A percentile compares a stretch with the other conserved stretches of the same genome.
phyloP scores from a whole-genome alignment of 2,329 filamentous ascomycete species.

The Pseudogymnoascus sp. region DNA sequence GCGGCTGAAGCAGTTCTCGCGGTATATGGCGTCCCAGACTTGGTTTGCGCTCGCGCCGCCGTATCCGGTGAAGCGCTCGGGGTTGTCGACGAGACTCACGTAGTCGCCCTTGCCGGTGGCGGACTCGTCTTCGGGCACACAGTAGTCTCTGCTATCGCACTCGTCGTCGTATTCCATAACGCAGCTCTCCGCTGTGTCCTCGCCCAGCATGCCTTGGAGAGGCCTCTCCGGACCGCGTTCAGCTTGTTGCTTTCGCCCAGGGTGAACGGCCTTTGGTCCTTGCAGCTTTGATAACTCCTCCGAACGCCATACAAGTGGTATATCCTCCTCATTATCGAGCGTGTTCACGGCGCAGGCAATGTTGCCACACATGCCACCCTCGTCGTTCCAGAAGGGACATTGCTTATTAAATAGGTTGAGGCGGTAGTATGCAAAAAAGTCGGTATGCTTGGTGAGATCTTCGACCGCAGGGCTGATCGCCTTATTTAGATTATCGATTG shows the following conservation, averaged over 20 bases:
- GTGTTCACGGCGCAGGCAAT: slow-evolving; percentile 94
- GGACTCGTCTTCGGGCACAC: slow-evolving; percentile 89
- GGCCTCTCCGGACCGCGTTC: slow-evolving; percentile 62
- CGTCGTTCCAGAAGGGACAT: slow-evolving; percentile 94
- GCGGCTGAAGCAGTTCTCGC: slow-evolving; percentile 88
- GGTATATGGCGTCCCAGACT: slow-evolving; percentile 94
- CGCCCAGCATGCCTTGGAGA: slow-evolving; percentile 73
- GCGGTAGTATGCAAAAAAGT: slow-evolving; percentile 97
- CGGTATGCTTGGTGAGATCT: slow-evolving; percentile 75
- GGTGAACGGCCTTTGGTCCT: slow-evolving; percentile 84
- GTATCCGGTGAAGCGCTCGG: slow-evolving; percentile 93
- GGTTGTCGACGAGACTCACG: slow-evolving; percentile 86
- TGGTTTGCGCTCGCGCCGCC: slow-evolving; percentile 74
- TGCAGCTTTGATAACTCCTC: slow-evolving; percentile 87
- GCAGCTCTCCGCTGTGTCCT: slow-evolving; percentile 86
- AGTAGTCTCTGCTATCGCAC: slow-evolving; percentile 94
- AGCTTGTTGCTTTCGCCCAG: slow-evolving; percentile 62
- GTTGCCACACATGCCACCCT: slow-evolving; percentile 91
- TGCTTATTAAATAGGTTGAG: slow-evolving; percentile 89
- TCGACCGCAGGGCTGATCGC: slow-evolving; percentile 68
- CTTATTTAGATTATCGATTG: slow-evolving; percentile 75
- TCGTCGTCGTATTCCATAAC: slow-evolving; percentile 97
- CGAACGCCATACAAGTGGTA: slow-evolving; percentile 83
- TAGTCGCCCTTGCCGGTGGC: slow-evolving; percentile 85
- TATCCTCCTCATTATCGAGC: slow-evolving; percentile 88